Evolutionary conservation across 1,139 yeast genomes (phyloP).

Genomic region (Blastobotrys petasosporus): DNA sequence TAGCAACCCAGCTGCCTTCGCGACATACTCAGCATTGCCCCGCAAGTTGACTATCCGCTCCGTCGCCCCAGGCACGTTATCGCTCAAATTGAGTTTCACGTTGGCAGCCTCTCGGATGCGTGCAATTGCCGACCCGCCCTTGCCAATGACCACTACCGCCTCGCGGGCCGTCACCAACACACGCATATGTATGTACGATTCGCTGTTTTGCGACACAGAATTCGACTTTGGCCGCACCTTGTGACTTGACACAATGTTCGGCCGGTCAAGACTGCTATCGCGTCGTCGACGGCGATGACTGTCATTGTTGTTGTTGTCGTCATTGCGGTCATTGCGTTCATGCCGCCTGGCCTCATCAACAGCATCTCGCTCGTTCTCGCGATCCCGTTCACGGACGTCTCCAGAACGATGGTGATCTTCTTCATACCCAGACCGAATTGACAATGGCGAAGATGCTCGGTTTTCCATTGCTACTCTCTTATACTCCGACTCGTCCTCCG

Average conservation of each 20-base stretch:
- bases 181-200: conserved; percentile 50
- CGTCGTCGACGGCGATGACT: not conserved
- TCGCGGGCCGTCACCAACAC: conserved; percentile 76
- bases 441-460: not conserved
- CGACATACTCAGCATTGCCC: conserved; percentile 76
- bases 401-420: conserved; percentile 1
- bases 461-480: conserved; percentile 66
- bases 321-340: not conserved
- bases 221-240: not conserved
- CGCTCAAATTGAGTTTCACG: conserved; percentile 71
- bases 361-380: not conserved
- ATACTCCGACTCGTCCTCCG: conserved; percentile 33
- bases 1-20: conserved; percentile 74
- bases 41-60: conserved; percentile 73
- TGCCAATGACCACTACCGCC: conserved; percentile 71
- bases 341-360: not conserved
- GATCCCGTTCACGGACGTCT: not conserved
- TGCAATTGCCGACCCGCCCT: conserved; percentile 66
- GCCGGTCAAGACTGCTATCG: not conserved
- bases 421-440: conserved; percentile 1
- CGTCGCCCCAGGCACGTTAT: conserved; percentile 63
- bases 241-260: not conserved
- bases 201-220: not conserved
- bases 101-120: conserved; percentile 60
- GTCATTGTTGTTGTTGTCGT: conserved; percentile 1